These are phyloP conservation scores for Trichoderma pleuroti DNA, from an alignment of 2,329 filamentous ascomycete genomes.

Conservation along the genomic window DNA sequence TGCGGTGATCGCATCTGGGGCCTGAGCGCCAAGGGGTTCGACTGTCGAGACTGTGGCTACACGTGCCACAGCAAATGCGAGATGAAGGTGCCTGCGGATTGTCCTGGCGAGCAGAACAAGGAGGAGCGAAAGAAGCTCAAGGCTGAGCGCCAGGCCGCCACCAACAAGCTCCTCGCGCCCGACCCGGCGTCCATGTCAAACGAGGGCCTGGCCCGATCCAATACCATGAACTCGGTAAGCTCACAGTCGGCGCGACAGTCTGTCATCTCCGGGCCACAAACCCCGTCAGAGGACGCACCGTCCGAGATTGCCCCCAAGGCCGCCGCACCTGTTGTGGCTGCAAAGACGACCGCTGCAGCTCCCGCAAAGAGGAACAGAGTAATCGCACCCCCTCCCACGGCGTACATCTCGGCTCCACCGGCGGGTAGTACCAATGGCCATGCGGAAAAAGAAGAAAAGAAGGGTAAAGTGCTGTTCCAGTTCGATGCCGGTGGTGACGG, in stretches of 20 bases:
- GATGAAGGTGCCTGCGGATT: conserved; percentile 96
- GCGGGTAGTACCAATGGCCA: conserved; percentile 46
- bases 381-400: conserved; percentile 79
- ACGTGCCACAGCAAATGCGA: conserved; percentile 98
- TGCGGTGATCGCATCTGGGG: conserved; percentile 98
- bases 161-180: conserved; percentile 57
- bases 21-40: conserved; percentile 90
- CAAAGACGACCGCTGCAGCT: conserved; percentile 29
- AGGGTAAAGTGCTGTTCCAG: conserved; percentile 83
- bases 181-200: conserved; percentile 48
- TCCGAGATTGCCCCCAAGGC: conserved; percentile 25
- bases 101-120: conserved; percentile 88
- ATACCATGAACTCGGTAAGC: conserved; percentile 87
- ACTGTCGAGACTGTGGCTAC: conserved; percentile 94
- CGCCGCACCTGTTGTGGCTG: conserved; percentile 25
- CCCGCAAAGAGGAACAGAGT: conserved; percentile 61
- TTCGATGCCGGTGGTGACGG: conserved; percentile 80
- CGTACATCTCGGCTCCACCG: conserved; percentile 70
- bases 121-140: conserved; percentile 96
- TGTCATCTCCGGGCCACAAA: conserved; percentile 45
- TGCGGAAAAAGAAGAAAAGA: conserved; percentile 46
- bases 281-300: conserved; percentile 47
- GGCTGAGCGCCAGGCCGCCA: conserved; percentile 73
- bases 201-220: conserved; percentile 66
- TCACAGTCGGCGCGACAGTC: conserved; percentile 79